Base-by-base conservation (phyloP, 805 yeast genomes). In the Spathaspora sp. region DNA sequence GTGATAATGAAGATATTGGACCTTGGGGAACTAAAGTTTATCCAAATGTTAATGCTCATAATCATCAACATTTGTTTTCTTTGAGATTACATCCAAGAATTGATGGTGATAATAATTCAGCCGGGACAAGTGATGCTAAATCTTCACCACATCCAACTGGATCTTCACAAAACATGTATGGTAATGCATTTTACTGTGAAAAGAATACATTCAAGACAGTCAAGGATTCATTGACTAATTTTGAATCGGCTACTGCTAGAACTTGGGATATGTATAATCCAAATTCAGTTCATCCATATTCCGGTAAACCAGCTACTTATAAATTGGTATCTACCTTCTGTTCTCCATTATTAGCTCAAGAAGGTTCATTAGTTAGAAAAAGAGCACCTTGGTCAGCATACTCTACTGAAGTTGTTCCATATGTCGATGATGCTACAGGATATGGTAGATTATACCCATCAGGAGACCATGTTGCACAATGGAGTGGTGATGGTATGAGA, bases 1-100 rank as follows among this genome's bases (percentile, higher is more conserved):
- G 74, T 52, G 85, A 82, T 53, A 85, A 76, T 59, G 94, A 87
- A 68, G 81, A 77, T 44, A 64, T 79, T 57, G 86, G 85, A 19
- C 89, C 89, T 60, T 87, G 87, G 86, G 96, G 93, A 53, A 85
- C 93, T 31, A 76, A 77, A 60, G 93, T 87, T 49, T 87, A 86
- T 67, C 94, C 94, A 53, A 80, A 81, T 57, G 89, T 85, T 51
- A 86, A 86, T 62, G 96, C 96, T 42, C 93, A 87, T 73, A 87
- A 87, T 69, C 96, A 87, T 72, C 96, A 88, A 77, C 94, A 87
- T 72, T 70, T 87, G 72, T 87, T 87, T 69, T 80, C 89, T 17
- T 75, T 87, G 58, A 80, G 96, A 76, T 66, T 87, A 57, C 88
- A 88, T 65, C 93, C 96, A 58, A 80, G 90, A 76, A 72, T 87